These are phyloP conservation scores for Zasmidium cellare DNA, from an alignment of 2,329 filamentous ascomycete species.

Conservation along the genomic window DNA sequence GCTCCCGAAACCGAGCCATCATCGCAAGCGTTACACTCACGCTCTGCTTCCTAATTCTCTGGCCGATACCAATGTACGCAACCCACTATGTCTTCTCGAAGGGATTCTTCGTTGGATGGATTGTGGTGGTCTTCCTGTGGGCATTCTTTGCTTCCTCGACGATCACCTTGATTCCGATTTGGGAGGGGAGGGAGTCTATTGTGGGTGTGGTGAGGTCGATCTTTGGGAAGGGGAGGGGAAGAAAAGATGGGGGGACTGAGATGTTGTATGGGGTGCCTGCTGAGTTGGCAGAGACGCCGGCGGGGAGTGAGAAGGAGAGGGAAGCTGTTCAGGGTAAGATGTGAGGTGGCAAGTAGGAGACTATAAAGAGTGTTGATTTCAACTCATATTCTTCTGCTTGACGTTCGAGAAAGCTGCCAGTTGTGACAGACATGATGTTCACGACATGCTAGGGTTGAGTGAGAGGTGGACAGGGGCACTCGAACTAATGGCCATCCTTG, in stretches of 20 bases:
- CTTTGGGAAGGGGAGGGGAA: neutral
- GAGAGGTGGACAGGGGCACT: too few species aligned
- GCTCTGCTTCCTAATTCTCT: conserved; percentile 47
- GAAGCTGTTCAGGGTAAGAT: too few species aligned
- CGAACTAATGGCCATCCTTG: too few species aligned
- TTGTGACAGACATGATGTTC: too few species aligned
- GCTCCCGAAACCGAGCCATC: conserved; percentile 39
- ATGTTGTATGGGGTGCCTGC: neutral
- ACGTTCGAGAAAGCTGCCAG: too few species aligned
- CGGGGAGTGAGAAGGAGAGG: too few species aligned
- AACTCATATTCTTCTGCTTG: too few species aligned
- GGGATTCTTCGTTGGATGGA: conserved; percentile 50
- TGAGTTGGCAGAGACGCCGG: neutral
- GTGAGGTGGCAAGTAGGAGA: too few species aligned
- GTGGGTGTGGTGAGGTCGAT: neutral
- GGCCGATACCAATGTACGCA: conserved; percentile 54
- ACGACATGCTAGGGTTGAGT: too few species aligned
- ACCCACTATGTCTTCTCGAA: conserved; percentile 49
- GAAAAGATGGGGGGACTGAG: neutral
- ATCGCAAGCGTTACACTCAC: conserved; percentile 58
- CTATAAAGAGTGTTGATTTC: too few species aligned
- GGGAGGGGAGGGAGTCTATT: conserved; percentile 21
- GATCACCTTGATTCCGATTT: conserved; percentile 27
- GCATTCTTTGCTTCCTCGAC: conserved; percentile 24
- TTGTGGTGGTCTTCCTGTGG: conserved; percentile 48